phyloP scores from a whole-genome alignment of 75 land plant species.

The Chamaecyparis obtusa region DNA sequence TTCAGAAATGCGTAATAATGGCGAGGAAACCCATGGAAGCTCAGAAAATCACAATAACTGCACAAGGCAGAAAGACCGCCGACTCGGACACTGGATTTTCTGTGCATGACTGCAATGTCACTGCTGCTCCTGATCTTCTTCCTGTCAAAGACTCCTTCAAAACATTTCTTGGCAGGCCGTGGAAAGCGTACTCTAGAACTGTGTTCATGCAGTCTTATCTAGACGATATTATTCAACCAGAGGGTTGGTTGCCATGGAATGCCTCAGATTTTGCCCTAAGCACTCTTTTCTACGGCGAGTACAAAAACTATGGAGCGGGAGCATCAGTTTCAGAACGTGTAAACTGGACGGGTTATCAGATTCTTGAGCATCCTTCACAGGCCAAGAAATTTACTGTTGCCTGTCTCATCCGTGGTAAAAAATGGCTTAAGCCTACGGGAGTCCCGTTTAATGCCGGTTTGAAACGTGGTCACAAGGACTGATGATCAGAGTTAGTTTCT shows the following conservation, averaged over 20 bases:
- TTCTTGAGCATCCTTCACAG: background rate
- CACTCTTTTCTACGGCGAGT: constrained; percentile 46
- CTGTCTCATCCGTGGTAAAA: constrained; percentile 12
- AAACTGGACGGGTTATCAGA: constrained; percentile 16
- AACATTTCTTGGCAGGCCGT: constrained; percentile 43
- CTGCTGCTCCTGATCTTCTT: constrained; percentile 7
- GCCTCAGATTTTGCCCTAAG: constrained; percentile 8
- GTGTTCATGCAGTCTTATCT: constrained; percentile 26
- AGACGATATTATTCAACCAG: constrained; percentile 23
- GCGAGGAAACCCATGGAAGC: constrained; percentile 21
- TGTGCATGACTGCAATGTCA: constrained; percentile 27
- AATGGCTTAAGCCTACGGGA: constrained; percentile 13
- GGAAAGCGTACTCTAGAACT: constrained; percentile 32
- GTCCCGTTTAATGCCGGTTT: constrained; percentile 9
- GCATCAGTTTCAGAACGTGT: constrained; percentile 17
- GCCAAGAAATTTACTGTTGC: constrained; percentile 22
- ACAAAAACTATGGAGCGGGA: constrained; percentile 29
- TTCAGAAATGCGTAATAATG: constrained; percentile 31
- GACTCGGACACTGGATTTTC: constrained; percentile 17
- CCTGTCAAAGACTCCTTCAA: background rate
- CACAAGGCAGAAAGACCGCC: constrained; percentile 20
- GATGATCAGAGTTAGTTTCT: background rate
- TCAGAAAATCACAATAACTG: constrained; percentile 22
- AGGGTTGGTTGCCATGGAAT: constrained; percentile 42
- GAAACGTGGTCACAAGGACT: background rate